Evolutionary conservation across 306 rosid genomes (phyloP).

Genomic region (Cicer arietinum): DNA sequence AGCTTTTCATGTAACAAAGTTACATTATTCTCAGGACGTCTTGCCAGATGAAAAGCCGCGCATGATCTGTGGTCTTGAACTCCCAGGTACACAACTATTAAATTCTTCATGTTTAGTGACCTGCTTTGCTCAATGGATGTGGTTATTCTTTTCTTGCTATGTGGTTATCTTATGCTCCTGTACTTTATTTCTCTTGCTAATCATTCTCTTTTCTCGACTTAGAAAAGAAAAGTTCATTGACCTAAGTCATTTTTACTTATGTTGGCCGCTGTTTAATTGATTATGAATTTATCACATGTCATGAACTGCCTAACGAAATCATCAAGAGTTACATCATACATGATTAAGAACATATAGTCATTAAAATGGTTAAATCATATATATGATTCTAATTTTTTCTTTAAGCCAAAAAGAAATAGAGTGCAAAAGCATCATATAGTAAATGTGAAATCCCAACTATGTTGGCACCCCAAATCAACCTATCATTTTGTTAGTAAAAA

Average conservation of each 20-base stretch:
- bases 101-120: constrained; percentile 10
- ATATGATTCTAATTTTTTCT: constrained; percentile 7
- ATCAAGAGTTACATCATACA: constrained; percentile 31
- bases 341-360: constrained; percentile 27
- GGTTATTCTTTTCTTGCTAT: constrained; percentile 1
- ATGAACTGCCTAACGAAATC: constrained; percentile 6
- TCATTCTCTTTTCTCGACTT: neutral
- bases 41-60: constrained; percentile 85
- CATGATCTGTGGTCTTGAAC: constrained; percentile 86
- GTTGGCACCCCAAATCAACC: too few species aligned
- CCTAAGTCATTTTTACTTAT: constrained; percentile 1
- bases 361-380: neutral
- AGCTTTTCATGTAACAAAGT: constrained; percentile 35
- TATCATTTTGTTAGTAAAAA: too few species aligned
- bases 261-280: neutral
- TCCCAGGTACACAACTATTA: constrained; percentile 71
- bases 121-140: constrained; percentile 5
- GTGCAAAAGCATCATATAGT: too few species aligned
- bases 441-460: too few species aligned
- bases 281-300: constrained; percentile 12
- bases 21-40: constrained; percentile 62
- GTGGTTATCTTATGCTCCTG: constrained; percentile 17
- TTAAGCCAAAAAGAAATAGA: too few species aligned
- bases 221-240: neutral
- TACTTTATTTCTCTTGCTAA: neutral